phyloP scores from a whole-genome alignment of 1,139 yeast genomes.

The Candida smagusa region DNA sequence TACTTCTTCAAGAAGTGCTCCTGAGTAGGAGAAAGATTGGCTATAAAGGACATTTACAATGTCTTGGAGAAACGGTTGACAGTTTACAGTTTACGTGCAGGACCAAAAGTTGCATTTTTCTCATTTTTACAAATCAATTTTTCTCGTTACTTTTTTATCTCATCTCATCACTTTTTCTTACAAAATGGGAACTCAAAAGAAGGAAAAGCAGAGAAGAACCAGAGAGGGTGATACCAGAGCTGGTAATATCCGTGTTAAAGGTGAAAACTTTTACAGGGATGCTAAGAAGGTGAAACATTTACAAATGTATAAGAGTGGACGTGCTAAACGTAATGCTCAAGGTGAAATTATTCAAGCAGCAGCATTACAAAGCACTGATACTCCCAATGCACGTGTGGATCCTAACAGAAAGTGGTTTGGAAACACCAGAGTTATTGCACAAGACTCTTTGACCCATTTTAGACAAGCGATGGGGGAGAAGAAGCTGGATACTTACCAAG shows the following conservation, averaged over 20 bases:
- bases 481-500: slow-evolving; percentile 83
- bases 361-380: slow-evolving; percentile 78
- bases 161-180: slow-evolving; percentile 1
- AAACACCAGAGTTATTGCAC: slow-evolving; percentile 94
- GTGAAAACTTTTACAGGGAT: slow-evolving; percentile 95
- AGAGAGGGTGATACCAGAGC: slow-evolving; percentile 81
- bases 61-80: neutral
- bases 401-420: slow-evolving; percentile 98
- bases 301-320: slow-evolving; percentile 90
- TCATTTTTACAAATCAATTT: neutral
- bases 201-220: slow-evolving; percentile 80
- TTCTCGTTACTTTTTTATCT: neutral
- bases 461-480: slow-evolving; percentile 92
- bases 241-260: slow-evolving; percentile 91
- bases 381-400: slow-evolving; percentile 90
- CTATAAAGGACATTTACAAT: neutral
- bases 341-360: slow-evolving; percentile 92
- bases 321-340: slow-evolving; percentile 78
- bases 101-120: neutral
- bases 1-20: slow-evolving; percentile 87
- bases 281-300: slow-evolving; percentile 87
- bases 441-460: slow-evolving; percentile 91
- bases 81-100: neutral
- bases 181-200: slow-evolving; percentile 87
- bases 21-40: slow-evolving; percentile 48